Base-by-base conservation (phyloP, 768 basidiomycete genomes). In the Xerocomus potaroensis region DNA sequence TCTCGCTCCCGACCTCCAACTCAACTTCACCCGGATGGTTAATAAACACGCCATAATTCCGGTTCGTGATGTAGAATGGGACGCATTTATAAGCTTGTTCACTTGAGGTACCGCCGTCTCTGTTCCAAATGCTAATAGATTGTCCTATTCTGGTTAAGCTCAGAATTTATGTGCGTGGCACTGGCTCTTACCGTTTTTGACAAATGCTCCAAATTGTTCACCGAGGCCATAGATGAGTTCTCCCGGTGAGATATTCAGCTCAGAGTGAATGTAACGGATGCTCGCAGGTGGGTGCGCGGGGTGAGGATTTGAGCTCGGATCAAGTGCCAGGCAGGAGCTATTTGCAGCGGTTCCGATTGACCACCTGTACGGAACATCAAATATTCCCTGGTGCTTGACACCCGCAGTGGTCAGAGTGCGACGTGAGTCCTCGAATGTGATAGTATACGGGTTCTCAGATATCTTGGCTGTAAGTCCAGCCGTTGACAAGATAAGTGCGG, bases 11-110 rank as follows among this genome's bases (percentile, higher is more conserved):
- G 4, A 87, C 78, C 58, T 87, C 85, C 32, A 87, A 75, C 57
- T 87, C 84, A 21, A 88, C 83, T 56, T 87, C 85, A 9, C 83
- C 86, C 0, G 83, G 74, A 54, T 86, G 78, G 63, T 87, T 84
- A 59, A 89, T 78, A 59, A 87, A 88, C 12, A 87, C 75, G 27
- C 84, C 87, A 50, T 87, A 88, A 47, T 80, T 79, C 38, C 79
- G 70, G 59, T 82, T 83, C 14, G 81, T 83, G 57, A 84, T 77
- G 52, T 82, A 83, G 64, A 84, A 84, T 1, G 82, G 82, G 12
- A 84, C 71, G 48, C 76, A 79, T 73, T 82, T 82, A 63, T 83
- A 83, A 1, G 79, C 78, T 55, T 82, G 80, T 29, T 82, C 80
- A 50, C 76, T 79, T 8, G 81, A 82, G 1, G 84, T 88, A 26